phyloP scores from a whole-genome alignment of 1,284 basidiomycete species.

The Xanthoconium separans region DNA sequence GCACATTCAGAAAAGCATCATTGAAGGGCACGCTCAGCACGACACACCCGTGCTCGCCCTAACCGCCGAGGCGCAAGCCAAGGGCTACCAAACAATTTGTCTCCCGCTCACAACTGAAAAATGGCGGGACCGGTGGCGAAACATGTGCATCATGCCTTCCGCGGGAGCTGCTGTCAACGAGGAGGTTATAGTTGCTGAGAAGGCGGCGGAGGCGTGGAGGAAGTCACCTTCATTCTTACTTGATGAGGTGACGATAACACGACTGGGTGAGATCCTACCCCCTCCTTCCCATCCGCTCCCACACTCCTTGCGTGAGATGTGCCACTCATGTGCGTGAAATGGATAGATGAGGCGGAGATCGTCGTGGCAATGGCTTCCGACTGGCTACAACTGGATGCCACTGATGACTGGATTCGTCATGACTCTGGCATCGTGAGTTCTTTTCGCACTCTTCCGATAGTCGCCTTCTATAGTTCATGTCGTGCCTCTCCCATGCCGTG shows the following conservation, averaged over 20 bases:
- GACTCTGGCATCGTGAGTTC: constrained; percentile 89
- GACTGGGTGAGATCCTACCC: constrained; percentile 59
- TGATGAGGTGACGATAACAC: constrained; percentile 88
- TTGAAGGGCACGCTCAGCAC: constrained; percentile 22
- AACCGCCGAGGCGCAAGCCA: constrained; percentile 48
- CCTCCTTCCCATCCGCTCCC: constrained; percentile 11
- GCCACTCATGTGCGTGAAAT: constrained; percentile 14
- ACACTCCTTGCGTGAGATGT: constrained; percentile 23
- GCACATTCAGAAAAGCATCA: constrained; percentile 35
- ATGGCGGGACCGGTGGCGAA: constrained; percentile 89
- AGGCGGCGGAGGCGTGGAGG: constrained; percentile 88
- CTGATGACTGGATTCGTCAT: constrained; percentile 92
- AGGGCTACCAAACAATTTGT: constrained; percentile 67
- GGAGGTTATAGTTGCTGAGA: constrained; percentile 55
- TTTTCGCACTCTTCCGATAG: constrained; percentile 17
- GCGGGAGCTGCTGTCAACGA: constrained; percentile 43
- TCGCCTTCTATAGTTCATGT: constrained; percentile 8
- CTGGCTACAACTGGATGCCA: constrained; percentile 94
- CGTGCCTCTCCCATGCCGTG: constrained; percentile 12
- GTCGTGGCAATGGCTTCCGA: constrained; percentile 81
- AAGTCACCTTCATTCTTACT: constrained; percentile 74
- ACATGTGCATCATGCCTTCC: constrained; percentile 75
- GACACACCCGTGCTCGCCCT: constrained; percentile 52
- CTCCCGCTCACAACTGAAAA: constrained; percentile 84
- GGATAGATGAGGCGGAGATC: constrained; percentile 79